Percentiles rank a stretch among this genome's conserved stretches.
Evolutionary conservation across 148 eudicot species (phyloP).

Genomic region (Pharnaceum exiguum): DNA sequence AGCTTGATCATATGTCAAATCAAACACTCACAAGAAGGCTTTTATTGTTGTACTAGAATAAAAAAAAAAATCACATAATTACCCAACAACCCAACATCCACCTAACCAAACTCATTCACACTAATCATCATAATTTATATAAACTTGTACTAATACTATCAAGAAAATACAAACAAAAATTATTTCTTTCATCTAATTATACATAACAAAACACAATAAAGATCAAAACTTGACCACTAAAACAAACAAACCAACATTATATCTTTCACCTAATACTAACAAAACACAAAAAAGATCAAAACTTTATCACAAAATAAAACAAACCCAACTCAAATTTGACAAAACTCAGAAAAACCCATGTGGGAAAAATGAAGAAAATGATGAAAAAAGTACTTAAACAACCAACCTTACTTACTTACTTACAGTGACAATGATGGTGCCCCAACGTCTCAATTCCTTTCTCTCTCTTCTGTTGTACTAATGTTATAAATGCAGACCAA

Average conservation of each 20-base stretch:
- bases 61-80: no score
- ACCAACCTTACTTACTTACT: no score
- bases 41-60: no score
- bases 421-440: not conserved
- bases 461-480: not conserved
- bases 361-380: not conserved
- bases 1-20: no score
- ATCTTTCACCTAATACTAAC: no score
- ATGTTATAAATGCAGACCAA: constrained; percentile 20
- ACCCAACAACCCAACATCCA: no score
- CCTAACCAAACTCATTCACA: no score
- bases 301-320: constrained; percentile 1
- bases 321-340: not conserved
- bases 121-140: no score
- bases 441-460: constrained; percentile 4
- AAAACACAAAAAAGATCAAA: constrained; percentile 14
- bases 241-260: no score
- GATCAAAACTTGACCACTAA: not conserved
- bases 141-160: no score
- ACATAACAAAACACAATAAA: not conserved
- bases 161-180: no score
- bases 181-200: no score
- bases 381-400: not conserved
- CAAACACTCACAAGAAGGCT: not conserved
- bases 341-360: constrained; percentile 2